Evolutionary conservation across 345 rosid species (phyloP).

Genomic region (Salix suchowensis): DNA sequence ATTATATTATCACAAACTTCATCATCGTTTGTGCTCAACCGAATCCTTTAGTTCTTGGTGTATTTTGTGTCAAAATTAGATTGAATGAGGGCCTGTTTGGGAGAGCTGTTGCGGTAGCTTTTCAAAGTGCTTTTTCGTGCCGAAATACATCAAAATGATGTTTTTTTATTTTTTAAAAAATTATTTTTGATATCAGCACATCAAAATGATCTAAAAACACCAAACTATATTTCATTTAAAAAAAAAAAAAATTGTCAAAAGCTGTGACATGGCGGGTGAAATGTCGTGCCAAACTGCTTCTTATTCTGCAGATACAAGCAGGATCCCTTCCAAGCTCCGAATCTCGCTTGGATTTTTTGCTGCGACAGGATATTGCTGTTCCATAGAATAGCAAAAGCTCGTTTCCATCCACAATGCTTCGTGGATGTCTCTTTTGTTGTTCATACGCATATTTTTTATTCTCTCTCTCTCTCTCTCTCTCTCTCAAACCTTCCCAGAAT

Average conservation of each 20-base stretch:
- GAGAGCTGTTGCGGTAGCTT: too few species aligned
- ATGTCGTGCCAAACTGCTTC: too few species aligned
- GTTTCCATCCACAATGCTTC: slow-evolving; percentile 48
- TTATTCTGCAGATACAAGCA: slow-evolving; percentile 38
- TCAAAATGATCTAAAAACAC: too few species aligned
- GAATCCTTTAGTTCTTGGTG: slow-evolving; percentile 25
- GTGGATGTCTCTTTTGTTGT: slow-evolving; percentile 29
- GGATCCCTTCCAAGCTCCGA: slow-evolving; percentile 36
- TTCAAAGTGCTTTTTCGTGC: too few species aligned
- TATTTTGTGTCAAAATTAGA: slow-evolving; percentile 28
- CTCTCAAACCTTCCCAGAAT: slow-evolving; percentile 37
- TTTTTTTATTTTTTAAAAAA: too few species aligned
- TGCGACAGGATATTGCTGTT: slow-evolving; percentile 39
- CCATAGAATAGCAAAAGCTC: slow-evolving; percentile 48
- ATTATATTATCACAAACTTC: slow-evolving; percentile 27
- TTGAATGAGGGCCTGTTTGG: not conserved
- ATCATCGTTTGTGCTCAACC: slow-evolving; percentile 29
- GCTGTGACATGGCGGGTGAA: too few species aligned
- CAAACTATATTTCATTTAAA: too few species aligned
- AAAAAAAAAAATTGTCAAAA: too few species aligned
- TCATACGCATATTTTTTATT: slow-evolving; percentile 33
- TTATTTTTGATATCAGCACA: too few species aligned
- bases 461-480: slow-evolving; percentile 40
- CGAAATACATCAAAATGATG: too few species aligned
- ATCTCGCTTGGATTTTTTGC: slow-evolving; percentile 15